These are phyloP conservation scores for Nitzschia sp. DNA, from an alignment of 108 stramenopile genomes.

Conservation along the genomic window DNA sequence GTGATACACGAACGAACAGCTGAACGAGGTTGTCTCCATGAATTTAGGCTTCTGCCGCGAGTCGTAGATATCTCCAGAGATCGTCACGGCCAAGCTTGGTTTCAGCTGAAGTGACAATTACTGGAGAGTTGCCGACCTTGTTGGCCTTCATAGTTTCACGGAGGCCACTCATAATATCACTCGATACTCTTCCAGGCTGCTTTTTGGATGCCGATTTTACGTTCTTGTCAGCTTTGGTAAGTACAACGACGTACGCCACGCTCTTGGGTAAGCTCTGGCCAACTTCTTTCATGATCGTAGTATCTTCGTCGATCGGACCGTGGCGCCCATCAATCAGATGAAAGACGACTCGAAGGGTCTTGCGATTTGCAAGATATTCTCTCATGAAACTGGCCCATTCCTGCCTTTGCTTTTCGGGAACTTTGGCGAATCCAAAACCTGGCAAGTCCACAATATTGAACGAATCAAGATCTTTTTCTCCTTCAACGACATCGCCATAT, in stretches of 20 bases:
- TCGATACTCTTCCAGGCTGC: conserved; percentile 72
- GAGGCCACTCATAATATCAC: conserved; percentile 58
- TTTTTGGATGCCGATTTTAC: conserved; percentile 63
- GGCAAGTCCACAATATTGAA: conserved; percentile 94
- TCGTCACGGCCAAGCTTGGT: conserved; percentile 86
- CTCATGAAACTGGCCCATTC: conserved; percentile 86
- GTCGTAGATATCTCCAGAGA: conserved; percentile 82
- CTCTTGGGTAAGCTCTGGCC: conserved; percentile 46
- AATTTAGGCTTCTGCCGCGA: conserved; percentile 49
- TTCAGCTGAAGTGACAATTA: conserved; percentile 80
- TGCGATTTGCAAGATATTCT: conserved; percentile 71
- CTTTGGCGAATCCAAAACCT: conserved; percentile 96
- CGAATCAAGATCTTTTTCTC: conserved; percentile 78
- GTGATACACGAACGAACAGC: background rate
- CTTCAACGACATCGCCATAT: conserved; percentile 78
- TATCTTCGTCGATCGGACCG: conserved; percentile 91
- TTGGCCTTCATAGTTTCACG: conserved; percentile 70
- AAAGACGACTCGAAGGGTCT: conserved; percentile 80
- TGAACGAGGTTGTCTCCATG: too few relatives aligned
- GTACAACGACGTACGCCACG: conserved; percentile 81
- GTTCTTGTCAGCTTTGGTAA: conserved; percentile 96
- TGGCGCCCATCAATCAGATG: conserved; percentile 93
- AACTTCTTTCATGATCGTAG: conserved; percentile 83
- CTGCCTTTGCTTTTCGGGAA: conserved; percentile 73
- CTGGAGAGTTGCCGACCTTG: conserved; percentile 66